Evolutionary conservation across 768 basidiomycete genomes (phyloP).

Genomic region (Royoungia palumana): DNA sequence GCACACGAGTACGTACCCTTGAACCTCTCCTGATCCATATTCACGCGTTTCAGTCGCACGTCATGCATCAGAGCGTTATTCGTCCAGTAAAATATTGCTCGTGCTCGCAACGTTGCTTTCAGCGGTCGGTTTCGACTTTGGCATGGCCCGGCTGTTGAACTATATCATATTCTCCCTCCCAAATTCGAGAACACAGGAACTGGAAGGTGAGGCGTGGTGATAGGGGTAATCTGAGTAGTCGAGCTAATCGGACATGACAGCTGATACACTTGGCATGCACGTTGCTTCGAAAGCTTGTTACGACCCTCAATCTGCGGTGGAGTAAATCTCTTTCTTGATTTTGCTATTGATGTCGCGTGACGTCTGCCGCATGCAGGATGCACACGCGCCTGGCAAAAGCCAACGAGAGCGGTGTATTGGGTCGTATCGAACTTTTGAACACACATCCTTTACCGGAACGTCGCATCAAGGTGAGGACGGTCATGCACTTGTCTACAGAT

Average conservation of each 20-base stretch:
- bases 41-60: slow-evolving; percentile 47
- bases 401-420: slow-evolving; percentile 40
- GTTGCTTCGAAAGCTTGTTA: slow-evolving; percentile 85
- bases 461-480: slow-evolving; percentile 60
- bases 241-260: slow-evolving; percentile 37
- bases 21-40: background rate
- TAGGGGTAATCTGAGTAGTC: background rate
- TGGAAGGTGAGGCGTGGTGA: slow-evolving; percentile 53
- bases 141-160: slow-evolving; percentile 46
- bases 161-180: slow-evolving; percentile 66
- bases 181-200: slow-evolving; percentile 77
- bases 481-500: background rate
- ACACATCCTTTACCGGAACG: slow-evolving; percentile 79
- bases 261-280: slow-evolving; percentile 81
- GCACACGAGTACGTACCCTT: slow-evolving; percentile 52
- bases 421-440: slow-evolving; percentile 56
- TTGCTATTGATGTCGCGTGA: background rate
- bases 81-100: slow-evolving; percentile 40
- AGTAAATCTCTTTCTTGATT: slow-evolving; percentile 37
- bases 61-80: slow-evolving; percentile 49
- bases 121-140: slow-evolving; percentile 52
- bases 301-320: slow-evolving; percentile 71
- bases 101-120: slow-evolving; percentile 41
- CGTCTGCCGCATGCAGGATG: slow-evolving; percentile 49
- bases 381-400: slow-evolving; percentile 62